Evolutionary conservation across 2,329 filamentous ascomycete genomes (phyloP), one percentile per base, ranked within the genome.

Genomic region (Blastomyces gilchristii): DNA sequence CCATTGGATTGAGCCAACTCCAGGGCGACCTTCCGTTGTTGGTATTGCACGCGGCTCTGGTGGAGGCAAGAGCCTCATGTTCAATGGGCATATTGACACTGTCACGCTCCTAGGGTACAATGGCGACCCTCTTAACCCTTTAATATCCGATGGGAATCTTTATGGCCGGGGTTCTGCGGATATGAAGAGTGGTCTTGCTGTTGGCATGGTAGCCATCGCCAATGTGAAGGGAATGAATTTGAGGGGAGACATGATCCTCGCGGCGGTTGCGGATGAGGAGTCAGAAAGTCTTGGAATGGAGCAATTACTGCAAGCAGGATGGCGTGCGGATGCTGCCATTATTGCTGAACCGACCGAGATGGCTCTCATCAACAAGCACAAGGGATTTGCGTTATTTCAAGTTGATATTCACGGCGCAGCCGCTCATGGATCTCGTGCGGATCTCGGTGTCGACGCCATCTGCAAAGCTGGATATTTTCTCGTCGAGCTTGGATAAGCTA

Each of bases 241-340:
- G 11, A 68, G 72, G 0, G 82, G 82, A 2, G 79, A 84, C 58
- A 75, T 84, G 9, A 79, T 84, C 9, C 72, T 85, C 6, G 75
- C 81, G 0, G 81, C 78, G 1, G 82, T 84, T 2, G 78, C 82
- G 0, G 82, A 84, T 53, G 82, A 84, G 62, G 82, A 84, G 65
- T 76, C 75, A 52, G 69, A 72, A 4, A 82, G 79, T 37, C 78
- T 80, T 12, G 82, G 82, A 1, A 84, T 82, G 0, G 76, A 79
- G 63, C 74, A 83, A 50, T 65, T 84, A 0, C 68, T 84, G 0
- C 72, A 71, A 12, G 80, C 80, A 1, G 82, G 82, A 0, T 84
- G 81, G 82, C 73, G 73, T 39, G 80, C 82, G 1, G 81, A 84
- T 62, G 81, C 72, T 0, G 82, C 82, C 6, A 70, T 84, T 1